Conservation (phyloP, 345 rosid genomes). For the Sisymbrium irio region DNA sequence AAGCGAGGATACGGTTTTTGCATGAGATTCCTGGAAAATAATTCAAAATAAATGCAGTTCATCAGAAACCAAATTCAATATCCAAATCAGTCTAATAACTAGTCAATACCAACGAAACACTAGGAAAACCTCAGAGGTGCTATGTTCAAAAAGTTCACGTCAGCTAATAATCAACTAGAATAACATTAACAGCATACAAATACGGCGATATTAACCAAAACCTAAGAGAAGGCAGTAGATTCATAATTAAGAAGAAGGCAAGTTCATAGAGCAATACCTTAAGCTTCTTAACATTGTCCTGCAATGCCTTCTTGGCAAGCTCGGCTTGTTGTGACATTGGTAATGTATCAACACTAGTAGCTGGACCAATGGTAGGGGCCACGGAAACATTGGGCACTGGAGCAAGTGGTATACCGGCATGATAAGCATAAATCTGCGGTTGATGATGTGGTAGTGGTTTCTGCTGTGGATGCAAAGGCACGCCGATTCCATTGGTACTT, state of each 20-base stretch:
- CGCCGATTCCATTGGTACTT: slow-evolving; percentile 29
- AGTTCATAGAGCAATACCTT: slow-evolving; percentile 47
- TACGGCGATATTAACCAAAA: not conserved
- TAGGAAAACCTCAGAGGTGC: not conserved
- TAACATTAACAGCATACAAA: not conserved
- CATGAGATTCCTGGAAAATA: slow-evolving; percentile 72
- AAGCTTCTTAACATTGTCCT: slow-evolving; percentile 50
- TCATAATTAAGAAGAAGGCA: not conserved
- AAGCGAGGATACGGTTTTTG: slow-evolving; percentile 56
- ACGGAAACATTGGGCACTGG: slow-evolving; percentile 23
- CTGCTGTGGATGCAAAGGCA: slow-evolving; percentile 31
- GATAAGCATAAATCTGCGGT: slow-evolving; percentile 43
- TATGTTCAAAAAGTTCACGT: not conserved
- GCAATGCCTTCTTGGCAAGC: slow-evolving; percentile 69
- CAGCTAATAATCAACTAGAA: slow-evolving; percentile 17
- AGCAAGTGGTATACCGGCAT: slow-evolving; percentile 23
- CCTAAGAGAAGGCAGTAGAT: slow-evolving; percentile 1
- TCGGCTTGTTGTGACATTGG: slow-evolving; percentile 77
- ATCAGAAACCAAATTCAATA: slow-evolving; percentile 14
- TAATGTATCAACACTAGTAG: slow-evolving; percentile 48
- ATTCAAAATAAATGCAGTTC: slow-evolving; percentile 10
- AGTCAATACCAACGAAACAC: not conserved
- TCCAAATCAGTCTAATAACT: not conserved
- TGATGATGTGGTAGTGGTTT: slow-evolving; percentile 28
- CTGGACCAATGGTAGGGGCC: slow-evolving; percentile 50